Evolutionary conservation across 1,139 yeast genomes (phyloP).

Genomic region (Hansenula anomala): DNA sequence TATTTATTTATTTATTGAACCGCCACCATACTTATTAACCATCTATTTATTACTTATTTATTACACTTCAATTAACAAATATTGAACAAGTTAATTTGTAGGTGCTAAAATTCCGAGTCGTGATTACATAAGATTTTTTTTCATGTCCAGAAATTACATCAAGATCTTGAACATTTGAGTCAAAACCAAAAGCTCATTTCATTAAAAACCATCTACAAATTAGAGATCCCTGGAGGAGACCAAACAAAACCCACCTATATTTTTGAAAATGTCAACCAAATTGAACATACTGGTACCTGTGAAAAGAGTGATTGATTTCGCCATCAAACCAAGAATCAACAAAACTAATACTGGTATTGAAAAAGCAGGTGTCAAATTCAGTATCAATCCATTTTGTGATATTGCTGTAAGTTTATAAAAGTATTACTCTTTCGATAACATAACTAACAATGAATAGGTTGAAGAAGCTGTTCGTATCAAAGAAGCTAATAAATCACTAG

Average conservation of each 20-base stretch:
- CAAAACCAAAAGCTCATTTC: too few relatives aligned
- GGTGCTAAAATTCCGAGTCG: too few relatives aligned
- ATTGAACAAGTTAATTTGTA: too few relatives aligned
- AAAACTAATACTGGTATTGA: conserved; percentile 83
- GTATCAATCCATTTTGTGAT: conserved; percentile 96
- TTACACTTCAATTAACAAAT: neutral
- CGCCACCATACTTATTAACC: neutral
- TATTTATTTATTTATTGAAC: neutral
- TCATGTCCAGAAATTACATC: too few relatives aligned
- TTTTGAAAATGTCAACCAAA: conserved; percentile 22
- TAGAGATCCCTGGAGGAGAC: conserved; percentile 2
- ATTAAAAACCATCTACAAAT: too few relatives aligned
- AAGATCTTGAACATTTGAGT: too few relatives aligned
- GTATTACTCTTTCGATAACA: neutral
- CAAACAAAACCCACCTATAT: neutral
- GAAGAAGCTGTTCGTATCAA: conserved; percentile 87
- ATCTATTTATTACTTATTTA: neutral
- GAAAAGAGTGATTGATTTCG: conserved; percentile 91
- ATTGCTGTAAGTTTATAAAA: conserved; percentile 48
- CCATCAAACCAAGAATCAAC: conserved; percentile 89
- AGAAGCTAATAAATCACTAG: conserved; percentile 64
- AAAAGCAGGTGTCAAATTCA: conserved; percentile 85
- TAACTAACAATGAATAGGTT: conserved; percentile 18
- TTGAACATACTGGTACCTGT: conserved; percentile 76
- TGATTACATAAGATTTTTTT: neutral